Evolutionary conservation across 352 stramenopile species (phyloP), one percentile per base, ranked within the genome.

Genomic region (Pythium myriotylum): DNA sequence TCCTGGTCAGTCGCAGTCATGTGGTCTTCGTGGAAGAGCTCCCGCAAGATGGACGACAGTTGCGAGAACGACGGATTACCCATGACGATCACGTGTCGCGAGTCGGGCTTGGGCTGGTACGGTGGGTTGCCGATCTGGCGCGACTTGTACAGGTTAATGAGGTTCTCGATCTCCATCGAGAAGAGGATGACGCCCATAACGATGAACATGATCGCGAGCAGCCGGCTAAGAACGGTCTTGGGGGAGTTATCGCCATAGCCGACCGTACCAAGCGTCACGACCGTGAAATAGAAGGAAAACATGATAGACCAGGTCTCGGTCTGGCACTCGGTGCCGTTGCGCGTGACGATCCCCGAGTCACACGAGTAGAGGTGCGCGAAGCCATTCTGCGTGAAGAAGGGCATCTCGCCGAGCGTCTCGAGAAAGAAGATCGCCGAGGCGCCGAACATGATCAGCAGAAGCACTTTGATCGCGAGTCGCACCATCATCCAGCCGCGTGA

Each of bases 11-110:
- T 52, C 20, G 77, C 70, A 4, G 57, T 73, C 7, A 76, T 39
- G 56, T 96, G 89, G 61, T 96, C 89, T 51, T 86, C 81, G 46
- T 96, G 89, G 23, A 96, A 94, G n/a, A 96, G 74, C 57, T 96
- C 89, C 22, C 82, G 74, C 16, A 96, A 58, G 57, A 92, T 95
- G 1, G 86, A 78, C 4, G 76, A 92, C 51, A 92, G 79, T 65
- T 95, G 86, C 2, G 82, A 72, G 52, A 91, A 95, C 23, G 86
- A 89, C 13, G 86, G 86, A 52, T 96, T 95, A 26, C 89, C 87
- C 41, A 88, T 88, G 48, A 96, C 72, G 1, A 96, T 65, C 12
- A 96, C 81, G 58, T 93, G 82, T 23, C 78, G 79, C 2, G 79
- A 72, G 13, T 92, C 77, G 10, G 65, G 73, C 48, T 91, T 93